Base-by-base conservation (phyloP, 1,284 basidiomycete species). In the Erythrobasidium hasegawianum region DNA sequence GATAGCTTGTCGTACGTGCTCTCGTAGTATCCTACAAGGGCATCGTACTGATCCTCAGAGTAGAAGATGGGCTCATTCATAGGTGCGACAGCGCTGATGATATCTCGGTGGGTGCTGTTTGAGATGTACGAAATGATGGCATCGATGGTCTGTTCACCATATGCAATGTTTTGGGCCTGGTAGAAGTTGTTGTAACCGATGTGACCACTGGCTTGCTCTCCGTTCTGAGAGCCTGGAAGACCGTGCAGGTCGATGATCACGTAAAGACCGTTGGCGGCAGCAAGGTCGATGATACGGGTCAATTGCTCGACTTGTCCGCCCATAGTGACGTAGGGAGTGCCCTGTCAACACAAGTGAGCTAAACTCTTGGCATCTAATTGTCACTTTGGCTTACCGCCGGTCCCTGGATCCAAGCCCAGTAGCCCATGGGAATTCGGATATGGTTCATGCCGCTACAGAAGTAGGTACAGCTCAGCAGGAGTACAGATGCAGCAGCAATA, bases 231-330 rank as follows among this genome's bases (percentile, higher is more conserved):
- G 45, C 79, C 79, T 11, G 79, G 79, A 64, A 80, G 72, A 33
- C 77, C 78, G 71, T 80, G 79, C 40, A 79, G 69, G 64, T 80
- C 79, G 54, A 80, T 72, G 66, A 79, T 69, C 40, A 77, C 76
- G 66, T 79, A 78, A 73, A 80, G 78, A 55, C 72, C 71, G 45
- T 78, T 75, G 20, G 69, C 67, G 69, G 78, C 75, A 0, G 87
- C 87, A 74, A 87, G 87, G 0, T 83, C 81, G 16, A 71, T 64
- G 29, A 73, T 29, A 9, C 71, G 61, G 54, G 68, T 65, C 59
- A 74, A 45, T 56, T 73, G 69, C 38, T 50, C 70, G 29, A 73
- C 60, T 56, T 72, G 70, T 11, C 71, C 54, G 24, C 68, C 67
- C 52, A 49, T 55, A 55, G 70, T 70, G 16, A 74, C 41, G 57